Percentiles rank a stretch among this genome's conserved stretches.
phyloP scores from a whole-genome alignment of 1,139 yeast genomes.

The Hansenula anomala region DNA sequence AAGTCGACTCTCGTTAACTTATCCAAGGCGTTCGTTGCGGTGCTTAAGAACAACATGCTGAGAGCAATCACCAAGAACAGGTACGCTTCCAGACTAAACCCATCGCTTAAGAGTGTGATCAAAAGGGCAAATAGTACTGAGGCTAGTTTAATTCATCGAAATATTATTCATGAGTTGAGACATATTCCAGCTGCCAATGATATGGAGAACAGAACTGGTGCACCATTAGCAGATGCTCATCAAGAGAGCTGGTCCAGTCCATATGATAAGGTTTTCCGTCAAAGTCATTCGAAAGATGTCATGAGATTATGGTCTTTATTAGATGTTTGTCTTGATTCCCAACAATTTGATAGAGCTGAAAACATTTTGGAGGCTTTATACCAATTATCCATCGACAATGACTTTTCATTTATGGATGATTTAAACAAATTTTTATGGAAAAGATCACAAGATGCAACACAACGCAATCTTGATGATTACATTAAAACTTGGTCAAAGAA shows the following conservation, averaged over 20 bases:
- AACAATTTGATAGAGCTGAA: conserved; percentile 69
- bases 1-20: too few species aligned
- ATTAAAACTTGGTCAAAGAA: conserved; percentile 19
- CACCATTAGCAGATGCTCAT: too few species aligned
- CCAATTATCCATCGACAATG: conserved; percentile 17
- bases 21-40: too few species aligned
- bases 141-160: conserved; percentile 3
- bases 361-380: conserved; percentile 56
- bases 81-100: background rate
- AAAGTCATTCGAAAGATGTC: conserved; percentile 50
- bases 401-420: conserved; percentile 29
- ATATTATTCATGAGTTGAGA: conserved; percentile 16
- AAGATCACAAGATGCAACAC: conserved; percentile 34
- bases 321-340: conserved; percentile 73
- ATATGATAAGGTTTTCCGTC: conserved; percentile 27
- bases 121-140: conserved; percentile 5
- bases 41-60: too few species aligned
- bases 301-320: conserved; percentile 69
- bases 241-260: conserved; percentile 1
- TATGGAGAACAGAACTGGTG: background rate
- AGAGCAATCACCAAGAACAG: background rate
- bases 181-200: conserved; percentile 2
- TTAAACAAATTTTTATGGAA: conserved; percentile 44
- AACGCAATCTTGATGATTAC: conserved; percentile 18
- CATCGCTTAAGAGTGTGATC: background rate